Conservation (phyloP, 176 grass and related monocot genomes). For the Aegilops speltoides region DNA sequence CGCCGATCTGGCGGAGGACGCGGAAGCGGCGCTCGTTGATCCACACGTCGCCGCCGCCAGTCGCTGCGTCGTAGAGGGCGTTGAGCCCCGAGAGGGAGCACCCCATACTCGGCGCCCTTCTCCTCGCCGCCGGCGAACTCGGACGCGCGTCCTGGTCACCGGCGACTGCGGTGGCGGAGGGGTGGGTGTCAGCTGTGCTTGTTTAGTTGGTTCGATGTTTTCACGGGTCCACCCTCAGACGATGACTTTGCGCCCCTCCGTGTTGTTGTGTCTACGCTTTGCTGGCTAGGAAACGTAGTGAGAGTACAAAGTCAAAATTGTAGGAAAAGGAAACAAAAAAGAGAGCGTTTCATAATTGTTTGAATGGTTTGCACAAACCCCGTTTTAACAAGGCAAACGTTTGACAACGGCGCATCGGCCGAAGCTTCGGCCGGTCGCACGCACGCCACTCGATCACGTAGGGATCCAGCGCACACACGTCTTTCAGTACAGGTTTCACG, state of each 20-base stretch:
- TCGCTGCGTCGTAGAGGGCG: constrained; percentile 73
- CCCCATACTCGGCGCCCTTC: constrained; percentile 47
- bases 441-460: no score
- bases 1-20: constrained; percentile 84
- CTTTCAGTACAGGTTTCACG: no score
- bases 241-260: constrained; percentile 1
- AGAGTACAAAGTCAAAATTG: not conserved
- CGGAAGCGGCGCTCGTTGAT: constrained; percentile 94
- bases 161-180: constrained; percentile 1
- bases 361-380: no score
- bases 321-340: no score
- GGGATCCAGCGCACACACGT: no score
- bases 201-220: constrained; percentile 10
- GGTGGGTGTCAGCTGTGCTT: not conserved
- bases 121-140: constrained; percentile 34
- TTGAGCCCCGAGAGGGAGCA: constrained; percentile 91
- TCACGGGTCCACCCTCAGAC: constrained; percentile 9
- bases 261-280: not conserved
- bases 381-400: no score
- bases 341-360: no score
- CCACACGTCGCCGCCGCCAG: constrained; percentile 82
- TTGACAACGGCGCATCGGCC: no score
- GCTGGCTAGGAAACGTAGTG: not conserved
- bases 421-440: no score
- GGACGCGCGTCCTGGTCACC: not conserved